Conservation (phyloP, 805 yeast genomes). For the Aciculoconidium aculeatum region DNA sequence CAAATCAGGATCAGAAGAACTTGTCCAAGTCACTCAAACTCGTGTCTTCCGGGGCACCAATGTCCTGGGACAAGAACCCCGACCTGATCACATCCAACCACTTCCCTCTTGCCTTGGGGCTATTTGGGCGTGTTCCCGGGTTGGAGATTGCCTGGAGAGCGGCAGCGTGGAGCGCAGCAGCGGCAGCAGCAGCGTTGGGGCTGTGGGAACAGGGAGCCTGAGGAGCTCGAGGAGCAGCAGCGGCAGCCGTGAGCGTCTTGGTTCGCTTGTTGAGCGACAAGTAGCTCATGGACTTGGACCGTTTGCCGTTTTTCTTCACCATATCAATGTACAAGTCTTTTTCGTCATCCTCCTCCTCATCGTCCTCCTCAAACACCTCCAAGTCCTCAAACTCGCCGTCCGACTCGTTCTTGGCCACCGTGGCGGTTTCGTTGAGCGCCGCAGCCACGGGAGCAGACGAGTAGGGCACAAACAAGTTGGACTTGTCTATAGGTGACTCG, state of each 20-base stretch:
- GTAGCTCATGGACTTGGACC: conserved; percentile 64
- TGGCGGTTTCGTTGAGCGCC: conserved; percentile 34
- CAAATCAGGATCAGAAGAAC: conserved; percentile 21
- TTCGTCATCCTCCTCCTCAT: conserved; percentile 26
- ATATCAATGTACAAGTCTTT: conserved; percentile 33
- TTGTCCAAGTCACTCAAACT: conserved; percentile 60
- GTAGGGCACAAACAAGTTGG: conserved; percentile 58
- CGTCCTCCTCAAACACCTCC: conserved; percentile 41
- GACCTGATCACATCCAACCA: conserved; percentile 73
- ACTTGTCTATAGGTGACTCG: conserved; percentile 34
- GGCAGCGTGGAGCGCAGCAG: conserved; percentile 67
- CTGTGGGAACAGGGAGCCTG: conserved; percentile 50
- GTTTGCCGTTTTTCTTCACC: conserved; percentile 42
- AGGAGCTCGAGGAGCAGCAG: conserved; percentile 79
- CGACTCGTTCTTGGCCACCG: conserved; percentile 18
- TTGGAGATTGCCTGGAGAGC: conserved; percentile 46
- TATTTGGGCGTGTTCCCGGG: conserved; percentile 14
- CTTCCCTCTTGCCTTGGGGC: conserved; percentile 38
- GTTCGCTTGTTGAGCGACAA: conserved; percentile 44
- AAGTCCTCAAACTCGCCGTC: conserved; percentile 46
- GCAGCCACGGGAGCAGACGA: conserved; percentile 77
- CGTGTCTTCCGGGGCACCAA: conserved; percentile 72
- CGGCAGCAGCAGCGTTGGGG: conserved; percentile 66
- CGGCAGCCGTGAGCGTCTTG: conserved; percentile 62
- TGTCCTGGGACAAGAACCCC: conserved; percentile 74